Percentiles rank a stretch among this genome's conserved stretches.
These are phyloP conservation scores for Senecio squalidus DNA, from an alignment of 140 eudicot genomes.

Conservation along the genomic window DNA sequence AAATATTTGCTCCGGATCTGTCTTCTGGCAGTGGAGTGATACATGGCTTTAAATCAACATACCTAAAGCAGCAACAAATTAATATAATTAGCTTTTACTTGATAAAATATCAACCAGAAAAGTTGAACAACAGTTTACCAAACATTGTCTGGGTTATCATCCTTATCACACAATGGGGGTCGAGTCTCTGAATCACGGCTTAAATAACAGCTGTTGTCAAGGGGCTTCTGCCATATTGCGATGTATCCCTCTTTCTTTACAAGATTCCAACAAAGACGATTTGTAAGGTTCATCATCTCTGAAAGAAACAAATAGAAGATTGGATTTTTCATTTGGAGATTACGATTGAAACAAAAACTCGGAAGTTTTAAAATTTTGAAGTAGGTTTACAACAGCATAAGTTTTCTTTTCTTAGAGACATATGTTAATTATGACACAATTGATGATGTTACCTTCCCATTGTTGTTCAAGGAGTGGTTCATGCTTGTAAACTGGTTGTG, in stretches of 20 bases:
- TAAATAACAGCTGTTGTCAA: constrained; percentile 65
- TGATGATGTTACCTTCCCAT: constrained; percentile 69
- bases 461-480: constrained; percentile 80
- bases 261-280: constrained; percentile 82
- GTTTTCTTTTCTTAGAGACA: neutral
- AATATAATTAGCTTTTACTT: neutral
- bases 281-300: constrained; percentile 84
- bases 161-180: constrained; percentile 70
- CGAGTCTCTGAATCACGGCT: constrained; percentile 52
- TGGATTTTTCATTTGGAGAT: neutral
- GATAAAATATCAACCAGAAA: neutral
- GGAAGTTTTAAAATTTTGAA: neutral
- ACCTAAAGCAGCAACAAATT: constrained; percentile 43
- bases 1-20: constrained; percentile 62
- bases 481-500: constrained; percentile 97
- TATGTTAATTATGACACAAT: neutral
- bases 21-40: constrained; percentile 68
- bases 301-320: constrained; percentile 2
- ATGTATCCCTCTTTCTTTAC: constrained; percentile 89
- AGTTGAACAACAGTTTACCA: constrained; percentile 34
- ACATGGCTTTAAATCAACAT: constrained; percentile 77
- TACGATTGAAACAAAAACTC: neutral
- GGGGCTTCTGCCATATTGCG: constrained; percentile 94
- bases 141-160: constrained; percentile 76
- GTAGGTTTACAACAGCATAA: neutral